Evolutionary conservation across 139 green algal genomes (phyloP).

Genomic region (Eudorina sp.): DNA sequence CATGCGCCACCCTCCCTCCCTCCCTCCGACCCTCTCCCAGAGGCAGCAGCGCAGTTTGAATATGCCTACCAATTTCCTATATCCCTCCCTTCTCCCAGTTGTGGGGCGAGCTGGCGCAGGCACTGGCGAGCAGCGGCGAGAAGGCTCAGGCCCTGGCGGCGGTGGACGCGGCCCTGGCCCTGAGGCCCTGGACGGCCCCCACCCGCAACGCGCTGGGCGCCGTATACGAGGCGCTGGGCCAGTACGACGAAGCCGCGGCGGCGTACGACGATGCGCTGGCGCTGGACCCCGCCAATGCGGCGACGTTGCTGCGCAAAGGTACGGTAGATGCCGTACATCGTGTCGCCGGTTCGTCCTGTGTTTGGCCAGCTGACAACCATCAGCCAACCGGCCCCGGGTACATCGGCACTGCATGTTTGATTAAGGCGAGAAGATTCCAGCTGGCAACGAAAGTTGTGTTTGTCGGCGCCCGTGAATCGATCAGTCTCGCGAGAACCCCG

Average conservation of each 20-base stretch:
- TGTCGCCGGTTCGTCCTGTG: too few relatives aligned
- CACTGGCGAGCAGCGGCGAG: slow-evolving; percentile 6
- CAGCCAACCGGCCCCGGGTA: too few relatives aligned
- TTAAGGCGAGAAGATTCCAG: too few relatives aligned
- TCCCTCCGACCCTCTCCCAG: background rate
- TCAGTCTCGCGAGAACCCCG: too few relatives aligned
- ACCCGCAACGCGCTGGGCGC: slow-evolving; percentile 2
- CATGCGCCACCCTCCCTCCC: background rate
- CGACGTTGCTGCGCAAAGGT: slow-evolving; percentile 31
- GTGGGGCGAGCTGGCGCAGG: slow-evolving; percentile 51
- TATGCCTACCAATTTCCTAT: too few relatives aligned
- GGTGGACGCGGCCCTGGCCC: slow-evolving; percentile 42
- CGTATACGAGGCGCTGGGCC: slow-evolving; percentile 41
- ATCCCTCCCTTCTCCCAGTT: background rate
- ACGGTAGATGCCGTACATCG: too few relatives aligned
- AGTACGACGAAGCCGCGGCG: slow-evolving; percentile 15
- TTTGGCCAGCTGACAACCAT: too few relatives aligned
- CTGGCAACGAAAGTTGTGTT: too few relatives aligned
- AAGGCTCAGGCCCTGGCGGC: slow-evolving; percentile 35
- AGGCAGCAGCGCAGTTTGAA: too few relatives aligned
- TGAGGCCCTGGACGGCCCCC: slow-evolving; percentile 41
- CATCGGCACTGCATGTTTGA: too few relatives aligned
- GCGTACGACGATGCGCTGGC: slow-evolving; percentile 47
- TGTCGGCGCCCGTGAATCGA: too few relatives aligned
- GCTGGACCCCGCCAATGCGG: slow-evolving; percentile 45